Evolutionary conservation across 495 filamentous ascomycete species (phyloP), one percentile per base, ranked within the genome.

Genomic region (Penicillium riverlandense): DNA sequence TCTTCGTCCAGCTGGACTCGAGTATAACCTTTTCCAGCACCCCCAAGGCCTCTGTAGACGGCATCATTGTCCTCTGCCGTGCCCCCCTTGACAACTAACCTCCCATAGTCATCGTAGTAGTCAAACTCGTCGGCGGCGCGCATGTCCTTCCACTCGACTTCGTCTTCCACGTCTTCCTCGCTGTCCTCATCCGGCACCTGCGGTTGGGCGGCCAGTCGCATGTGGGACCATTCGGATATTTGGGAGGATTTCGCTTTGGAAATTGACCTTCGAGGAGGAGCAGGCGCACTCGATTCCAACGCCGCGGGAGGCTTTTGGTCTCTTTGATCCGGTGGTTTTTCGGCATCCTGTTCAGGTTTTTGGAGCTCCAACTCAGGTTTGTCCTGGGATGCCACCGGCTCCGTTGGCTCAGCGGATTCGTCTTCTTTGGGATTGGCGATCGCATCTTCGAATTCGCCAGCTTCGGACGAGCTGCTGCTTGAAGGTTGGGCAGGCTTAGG

Each of bases 21-120:
- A 8, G 92, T 97, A 59, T 99, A 99, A 1, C 92, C 92, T 61
- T 87, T 95, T 13, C 88, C 88, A 28, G 90, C 94, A 2, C 90
- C 90, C 29, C 90, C 88, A 0, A 92, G 68, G 22, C 78, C 80
- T 10, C 67, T 76, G 56, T 95, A 94, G 13, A 77, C 81, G 34
- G 82, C 83, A 33, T 76, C 77, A 39, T 87, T 80, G 13, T 86
- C 79, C 44, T 84, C 84, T 86, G 81, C 31, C 76, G 65, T 28
- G 82, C 81, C 35, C 90, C 90, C 30, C 76, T 78, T 7, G 91
- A 22, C 92, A 46, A 99, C 70, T 28, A 97, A 75, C 55, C 78
- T 86, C 45, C 89, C 86, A 53, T 94, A 83, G 50, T 99, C 92
- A 59, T 99, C 87, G 61, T 97, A 99, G 29, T 95, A 82, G 66